These are phyloP conservation scores for Penicillium frequentans DNA, from an alignment of 2,329 filamentous ascomycete species.

Conservation along the genomic window DNA sequence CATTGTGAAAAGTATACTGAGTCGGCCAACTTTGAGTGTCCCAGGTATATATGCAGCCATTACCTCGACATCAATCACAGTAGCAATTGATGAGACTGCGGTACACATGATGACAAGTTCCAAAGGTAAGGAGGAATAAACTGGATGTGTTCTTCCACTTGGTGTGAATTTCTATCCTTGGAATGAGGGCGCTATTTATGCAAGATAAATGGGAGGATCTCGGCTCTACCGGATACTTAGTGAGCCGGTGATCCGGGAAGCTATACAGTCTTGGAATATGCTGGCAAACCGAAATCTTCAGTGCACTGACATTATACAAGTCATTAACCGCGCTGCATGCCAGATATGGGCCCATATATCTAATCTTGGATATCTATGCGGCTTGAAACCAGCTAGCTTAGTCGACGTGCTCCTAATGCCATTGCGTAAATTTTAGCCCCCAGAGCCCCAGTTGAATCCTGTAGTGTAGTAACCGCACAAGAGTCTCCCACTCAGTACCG, in stretches of 20 bases:
- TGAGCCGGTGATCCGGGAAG: not conserved
- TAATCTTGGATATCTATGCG: not conserved
- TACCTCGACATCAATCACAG: no score
- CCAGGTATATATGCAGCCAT: no score
- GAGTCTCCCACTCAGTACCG: not conserved
- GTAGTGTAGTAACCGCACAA: not conserved
- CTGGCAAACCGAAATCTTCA: not conserved
- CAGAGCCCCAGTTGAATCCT: not conserved
- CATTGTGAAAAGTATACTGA: no score
- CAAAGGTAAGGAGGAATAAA: no score
- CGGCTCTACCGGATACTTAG: not conserved
- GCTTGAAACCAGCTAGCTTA: not conserved
- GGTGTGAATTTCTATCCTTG: no score
- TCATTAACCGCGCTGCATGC: not conserved
- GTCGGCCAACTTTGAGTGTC: no score
- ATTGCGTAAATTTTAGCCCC: not conserved
- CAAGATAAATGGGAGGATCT: not conserved
- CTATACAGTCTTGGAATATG: not conserved
- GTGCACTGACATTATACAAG: not conserved
- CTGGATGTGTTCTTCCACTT: no score
- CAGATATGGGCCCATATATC: not conserved
- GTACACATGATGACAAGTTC: no score
- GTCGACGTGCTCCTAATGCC: not conserved
- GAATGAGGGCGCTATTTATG: not conserved
- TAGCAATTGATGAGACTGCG: no score